Evolutionary conservation across 257 asterid genomes (phyloP).

Genomic region (Voacanga thouarsii): DNA sequence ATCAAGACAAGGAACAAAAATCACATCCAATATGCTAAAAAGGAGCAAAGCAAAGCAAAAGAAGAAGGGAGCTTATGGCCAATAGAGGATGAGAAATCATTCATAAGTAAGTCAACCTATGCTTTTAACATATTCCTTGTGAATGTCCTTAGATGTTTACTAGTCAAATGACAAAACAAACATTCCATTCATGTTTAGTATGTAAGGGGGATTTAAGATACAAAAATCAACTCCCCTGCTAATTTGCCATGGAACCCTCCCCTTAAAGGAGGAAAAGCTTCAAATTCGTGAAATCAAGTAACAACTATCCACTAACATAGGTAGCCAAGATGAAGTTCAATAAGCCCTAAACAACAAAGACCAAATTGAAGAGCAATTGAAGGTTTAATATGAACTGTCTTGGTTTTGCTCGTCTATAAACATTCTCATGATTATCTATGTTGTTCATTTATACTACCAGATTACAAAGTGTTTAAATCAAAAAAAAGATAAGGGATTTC

Average conservation of each 20-base stretch:
- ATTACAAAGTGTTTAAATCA: not conserved
- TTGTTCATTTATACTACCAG: not conserved
- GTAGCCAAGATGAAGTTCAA: slow-evolving; percentile 81
- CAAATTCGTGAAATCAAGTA: slow-evolving; percentile 85
- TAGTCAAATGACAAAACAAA: no score
- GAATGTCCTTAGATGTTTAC: no score
- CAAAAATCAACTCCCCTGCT: no score
- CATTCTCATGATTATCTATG: not conserved
- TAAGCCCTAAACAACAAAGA: slow-evolving; percentile 77
- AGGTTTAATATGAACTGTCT: slow-evolving; percentile 39
- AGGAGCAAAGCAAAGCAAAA: no score
- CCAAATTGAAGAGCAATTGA: slow-evolving; percentile 68
- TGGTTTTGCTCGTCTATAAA: not conserved
- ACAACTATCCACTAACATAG: slow-evolving; percentile 71
- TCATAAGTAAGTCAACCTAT: no score
- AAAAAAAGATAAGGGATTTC: not conserved
- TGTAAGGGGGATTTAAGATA: no score
- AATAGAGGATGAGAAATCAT: no score
- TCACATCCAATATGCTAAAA: no score
- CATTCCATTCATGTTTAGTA: no score
- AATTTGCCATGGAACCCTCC: slow-evolving; percentile 90
- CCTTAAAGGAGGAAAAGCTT: slow-evolving; percentile 80
- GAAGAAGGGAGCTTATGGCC: no score
- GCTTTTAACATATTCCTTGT: no score
- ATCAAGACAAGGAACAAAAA: no score